Base-by-base conservation (phyloP, 1,284 basidiomycete species). In the Papiliotrema fonsecae region DNA sequence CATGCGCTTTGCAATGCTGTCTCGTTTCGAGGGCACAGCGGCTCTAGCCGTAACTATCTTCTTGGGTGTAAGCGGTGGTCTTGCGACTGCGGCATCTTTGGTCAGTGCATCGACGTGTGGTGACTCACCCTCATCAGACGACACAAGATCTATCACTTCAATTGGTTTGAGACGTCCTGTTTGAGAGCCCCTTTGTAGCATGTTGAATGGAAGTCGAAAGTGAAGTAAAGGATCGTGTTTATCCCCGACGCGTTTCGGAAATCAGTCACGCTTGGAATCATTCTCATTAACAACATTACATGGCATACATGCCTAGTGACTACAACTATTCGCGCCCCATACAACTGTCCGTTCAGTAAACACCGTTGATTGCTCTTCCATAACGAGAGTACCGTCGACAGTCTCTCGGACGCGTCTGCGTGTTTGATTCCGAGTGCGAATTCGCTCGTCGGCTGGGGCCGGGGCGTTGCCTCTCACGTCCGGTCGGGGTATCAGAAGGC, bases 301-400 rank as follows among this genome's bases (percentile, higher is more conserved):
- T n/a, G n/a, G n/a, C n/a, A n/a, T n/a, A n/a, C n/a, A n/a, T n/a
- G n/a, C n/a, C n/a, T n/a, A n/a, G n/a, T n/a, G n/a, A n/a, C n/a
- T n/a, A n/a, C n/a, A n/a, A n/a, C n/a, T n/a, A n/a, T n/a, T n/a
- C n/a, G n/a, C n/a, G n/a, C n/a, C n/a, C 32, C 32, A 36, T 5
- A 36, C 25, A 16, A 45, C 43, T 6, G n/a, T 34, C 25, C 38
- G 46, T 42, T 64, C 57, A 1, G 50, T 55, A 22, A 64, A 57
- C 14, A 47, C 40, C 18, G 48, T 42, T 18, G 55, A 52, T 42
- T 57, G 57, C 31, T 54, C 52, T 38, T 64, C 61, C 32, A 51
- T 21, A 4, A 61, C 49, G 4, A 54, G 24, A 22, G 32, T 38
- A 7, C 56, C 61, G 24, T 54, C 54, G 6, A 49, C 42, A 11